A percentile compares a stretch with the other conserved stretches of the same genome.
Conservation (phyloP, 495 filamentous ascomycete genomes). For the Talaromyces stipitatus region DNA sequence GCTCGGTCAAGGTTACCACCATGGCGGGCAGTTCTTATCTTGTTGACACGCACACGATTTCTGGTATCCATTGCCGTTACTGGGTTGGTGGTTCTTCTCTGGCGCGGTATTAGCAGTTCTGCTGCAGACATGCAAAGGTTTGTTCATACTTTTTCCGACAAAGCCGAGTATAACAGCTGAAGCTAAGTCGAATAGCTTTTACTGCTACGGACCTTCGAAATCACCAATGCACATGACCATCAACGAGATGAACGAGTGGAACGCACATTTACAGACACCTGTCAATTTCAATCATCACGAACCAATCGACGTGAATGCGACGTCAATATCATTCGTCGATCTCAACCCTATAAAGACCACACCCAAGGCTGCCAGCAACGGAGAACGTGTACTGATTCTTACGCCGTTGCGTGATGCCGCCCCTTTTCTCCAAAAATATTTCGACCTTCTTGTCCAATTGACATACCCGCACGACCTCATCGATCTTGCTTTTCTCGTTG, state of each 20-base stretch:
- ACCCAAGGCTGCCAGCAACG: slow-evolving; percentile 62
- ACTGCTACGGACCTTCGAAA: slow-evolving; percentile 91
- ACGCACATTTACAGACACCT: slow-evolving; percentile 78
- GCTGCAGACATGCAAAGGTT: slow-evolving; percentile 91
- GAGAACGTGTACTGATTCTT: slow-evolving; percentile 88
- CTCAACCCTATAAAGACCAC: slow-evolving; percentile 84
- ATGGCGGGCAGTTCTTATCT: slow-evolving; percentile 67
- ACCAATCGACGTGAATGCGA: slow-evolving; percentile 73
- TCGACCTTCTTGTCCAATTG: slow-evolving; percentile 83
- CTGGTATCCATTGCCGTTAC: slow-evolving; percentile 65
- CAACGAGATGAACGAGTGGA: slow-evolving; percentile 87
- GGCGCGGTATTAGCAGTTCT: slow-evolving; percentile 75
- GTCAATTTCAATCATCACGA: slow-evolving; percentile 94
- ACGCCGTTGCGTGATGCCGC: slow-evolving; percentile 91
- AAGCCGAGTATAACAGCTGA: slow-evolving; percentile 1
- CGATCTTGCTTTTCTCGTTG: slow-evolving; percentile 89
- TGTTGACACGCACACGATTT: slow-evolving; percentile 72
- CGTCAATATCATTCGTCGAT: slow-evolving; percentile 68
- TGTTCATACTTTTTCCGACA: slow-evolving; percentile 14
- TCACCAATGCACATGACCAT: slow-evolving; percentile 87
- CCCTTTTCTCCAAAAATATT: slow-evolving; percentile 74
- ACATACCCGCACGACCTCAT: slow-evolving; percentile 94
- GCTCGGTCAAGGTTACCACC: slow-evolving; percentile 75
- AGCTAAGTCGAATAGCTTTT: slow-evolving; percentile 57
- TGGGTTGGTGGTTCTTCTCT: slow-evolving; percentile 75